Conservation (phyloP, 148 eudicot genomes). For the Fallopia convolvulus region DNA sequence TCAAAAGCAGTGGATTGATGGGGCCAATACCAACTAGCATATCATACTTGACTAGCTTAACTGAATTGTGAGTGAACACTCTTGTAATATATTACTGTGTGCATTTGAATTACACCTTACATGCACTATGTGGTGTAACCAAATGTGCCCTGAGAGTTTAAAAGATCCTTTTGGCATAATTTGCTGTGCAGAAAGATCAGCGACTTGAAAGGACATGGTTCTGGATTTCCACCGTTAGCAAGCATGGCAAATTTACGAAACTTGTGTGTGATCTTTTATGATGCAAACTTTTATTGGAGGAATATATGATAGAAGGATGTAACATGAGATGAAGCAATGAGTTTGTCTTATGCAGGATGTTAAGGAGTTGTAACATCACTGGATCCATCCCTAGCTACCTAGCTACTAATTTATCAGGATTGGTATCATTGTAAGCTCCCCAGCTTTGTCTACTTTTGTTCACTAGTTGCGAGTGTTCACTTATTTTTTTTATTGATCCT, state of each 20-base stretch:
- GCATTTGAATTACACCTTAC: no score
- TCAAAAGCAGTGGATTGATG: slow-evolving; percentile 55
- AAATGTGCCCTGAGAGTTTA: no score
- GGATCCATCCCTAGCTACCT: slow-evolving; percentile 61
- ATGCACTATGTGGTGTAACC: no score
- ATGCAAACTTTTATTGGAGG: background rate
- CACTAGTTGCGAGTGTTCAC: no score
- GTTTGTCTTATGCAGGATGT: slow-evolving; percentile 37
- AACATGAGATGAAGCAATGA: background rate
- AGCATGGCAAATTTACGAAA: slow-evolving; percentile 23
- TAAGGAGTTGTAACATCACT: slow-evolving; percentile 58
- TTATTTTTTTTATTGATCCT: background rate
- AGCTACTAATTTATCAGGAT: background rate
- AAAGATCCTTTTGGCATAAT: no score
- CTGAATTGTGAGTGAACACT: slow-evolving; percentile 39
- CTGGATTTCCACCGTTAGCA: slow-evolving; percentile 41
- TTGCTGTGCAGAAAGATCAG: slow-evolving; percentile 54
- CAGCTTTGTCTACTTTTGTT: background rate
- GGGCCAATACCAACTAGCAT: slow-evolving; percentile 61
- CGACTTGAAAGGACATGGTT: slow-evolving; percentile 44
- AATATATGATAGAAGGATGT: background rate
- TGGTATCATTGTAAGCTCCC: background rate
- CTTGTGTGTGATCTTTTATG: slow-evolving; percentile 24
- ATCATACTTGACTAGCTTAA: slow-evolving; percentile 32
- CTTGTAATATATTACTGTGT: no score